Evolutionary conservation across 331 rosid species (phyloP), one percentile per base, ranked within the genome.

Genomic region (Rhamnella rubrinervis): DNA sequence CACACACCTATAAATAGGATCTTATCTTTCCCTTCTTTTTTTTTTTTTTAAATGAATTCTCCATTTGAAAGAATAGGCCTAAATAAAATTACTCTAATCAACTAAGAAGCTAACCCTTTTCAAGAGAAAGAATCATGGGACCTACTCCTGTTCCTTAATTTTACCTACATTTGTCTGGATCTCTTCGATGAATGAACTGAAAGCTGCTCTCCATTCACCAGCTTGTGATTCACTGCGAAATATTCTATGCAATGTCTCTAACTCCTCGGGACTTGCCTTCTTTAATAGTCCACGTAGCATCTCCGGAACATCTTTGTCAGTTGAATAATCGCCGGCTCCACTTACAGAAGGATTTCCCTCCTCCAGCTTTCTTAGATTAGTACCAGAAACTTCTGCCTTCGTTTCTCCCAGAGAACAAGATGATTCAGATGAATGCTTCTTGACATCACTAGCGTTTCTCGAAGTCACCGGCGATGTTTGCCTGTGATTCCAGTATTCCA

Each of bases 401-500:
- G 41, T 67, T 61, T 66, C 66, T 67, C 74, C 76, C 20, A 26
- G 38, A 81, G 79, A 74, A 66, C 74, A 71, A 57, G 75, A 73
- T 55, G 73, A 79, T 74, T 65, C 80, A 52, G 46, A 25, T n/a
- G 69, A 66, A 61, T 68, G 66, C 80, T 74, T 83, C 65, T 51
- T 41, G 15, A 51, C 77, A 41, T 79, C 71, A 23, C 61, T 58
- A 26, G 55, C 31, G 6, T 74, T 65, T 61, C 60, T n/a, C n/a
- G 61, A 56, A 65, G 74, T 51, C 16, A 63, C 21, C 49, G 84
- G 75, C 53, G 25, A 28, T 19, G 25, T 63, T 31, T 8, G 58
- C 79, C 66, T 85, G 90, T 84, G 80, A 67, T 81, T 85, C 97
- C 98, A 93, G 75, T 93, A 93, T 82, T 87, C 98, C 39, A 25